phyloP scores from a whole-genome alignment of 805 yeast genomes.

The Tetrapisispora fleetii region DNA sequence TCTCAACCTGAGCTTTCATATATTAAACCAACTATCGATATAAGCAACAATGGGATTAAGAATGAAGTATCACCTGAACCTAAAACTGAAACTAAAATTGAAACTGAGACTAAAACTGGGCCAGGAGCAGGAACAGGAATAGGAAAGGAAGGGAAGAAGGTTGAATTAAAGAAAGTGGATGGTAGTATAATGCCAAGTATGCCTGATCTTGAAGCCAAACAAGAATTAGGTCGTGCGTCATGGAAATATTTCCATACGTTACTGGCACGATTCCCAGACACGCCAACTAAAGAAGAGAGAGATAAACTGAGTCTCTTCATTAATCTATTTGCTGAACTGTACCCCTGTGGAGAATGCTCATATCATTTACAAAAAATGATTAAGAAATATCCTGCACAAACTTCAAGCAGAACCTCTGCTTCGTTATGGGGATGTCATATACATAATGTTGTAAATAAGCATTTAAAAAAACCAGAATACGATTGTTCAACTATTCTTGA shows the following conservation, averaged over 20 bases:
- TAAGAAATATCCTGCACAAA: constrained; percentile 73
- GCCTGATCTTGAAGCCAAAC: constrained; percentile 61
- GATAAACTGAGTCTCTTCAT: constrained; percentile 55
- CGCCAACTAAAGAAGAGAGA: constrained; percentile 56
- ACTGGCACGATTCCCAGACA: constrained; percentile 83
- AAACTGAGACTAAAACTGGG: background rate
- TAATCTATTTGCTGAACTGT: constrained; percentile 74
- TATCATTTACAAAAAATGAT: constrained; percentile 72
- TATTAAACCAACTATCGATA: constrained; percentile 12
- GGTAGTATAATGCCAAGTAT: constrained; percentile 85
- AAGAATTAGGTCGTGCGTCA: constrained; percentile 81
- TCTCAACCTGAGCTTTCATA: constrained; percentile 20
- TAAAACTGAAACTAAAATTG: background rate
- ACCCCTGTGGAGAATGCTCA: constrained; percentile 97
- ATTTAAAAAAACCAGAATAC: constrained; percentile 57
- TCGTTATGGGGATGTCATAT: constrained; percentile 94
- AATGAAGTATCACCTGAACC: background rate
- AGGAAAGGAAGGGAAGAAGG: background rate
- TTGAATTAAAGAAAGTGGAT: background rate
- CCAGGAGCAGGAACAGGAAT: no score
- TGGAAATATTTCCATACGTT: constrained; percentile 92
- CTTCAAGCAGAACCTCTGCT: constrained; percentile 64
- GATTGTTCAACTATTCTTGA: constrained; percentile 81
- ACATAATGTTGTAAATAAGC: constrained; percentile 76
- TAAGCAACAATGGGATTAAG: background rate